Base-by-base conservation (phyloP, 1,139 yeast species). In the Fermentozyma sake region DNA sequence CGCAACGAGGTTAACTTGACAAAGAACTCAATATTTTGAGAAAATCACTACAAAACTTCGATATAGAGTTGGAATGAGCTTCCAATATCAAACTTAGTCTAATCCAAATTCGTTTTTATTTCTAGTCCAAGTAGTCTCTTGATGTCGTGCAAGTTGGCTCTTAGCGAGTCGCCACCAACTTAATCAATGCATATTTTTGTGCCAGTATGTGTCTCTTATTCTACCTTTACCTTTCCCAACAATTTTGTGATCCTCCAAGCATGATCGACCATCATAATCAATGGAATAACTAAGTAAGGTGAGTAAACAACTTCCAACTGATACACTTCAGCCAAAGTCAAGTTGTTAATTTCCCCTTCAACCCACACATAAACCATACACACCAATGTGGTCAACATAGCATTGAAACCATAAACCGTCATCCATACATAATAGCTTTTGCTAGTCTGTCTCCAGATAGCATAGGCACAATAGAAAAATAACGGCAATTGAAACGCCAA, bases 381-480 rank as follows among this genome's bases (percentile, higher is more conserved):
- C 7, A 77, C 76, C 23, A 77, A 53, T 0, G 94, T 83, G 8
- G 94, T 81, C 32, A 79, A 64, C 7, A 77, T 59, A 0, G 95
- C 95, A 48, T 82, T 85, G 45, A 82, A 72, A 4, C 86, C 93
- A 49, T 85, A 85, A 9, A 79, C 49, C n/a, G 78, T 52, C 41
- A 76, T 54, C 50, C 64, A 66, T 9, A 76, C 66, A 44, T 72
- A 76, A 10, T 72, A 55, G 14, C 52, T 47, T 22, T 52, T 47
- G 25, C 46, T 30, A 8, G 20, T 30, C 21, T 39, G 30, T 6
- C 24, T 30, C 11, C 30, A 29, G 27, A 54, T 39, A 14, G 38
- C 36, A 19, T 33, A 33, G 0, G 58, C 45, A 14, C 56, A 80
- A 30, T 60, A 48, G 28, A 80, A 48, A 52, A 89, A 89, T 16